phyloP scores from a whole-genome alignment of 805 yeast species.

The Candida michaelii region DNA sequence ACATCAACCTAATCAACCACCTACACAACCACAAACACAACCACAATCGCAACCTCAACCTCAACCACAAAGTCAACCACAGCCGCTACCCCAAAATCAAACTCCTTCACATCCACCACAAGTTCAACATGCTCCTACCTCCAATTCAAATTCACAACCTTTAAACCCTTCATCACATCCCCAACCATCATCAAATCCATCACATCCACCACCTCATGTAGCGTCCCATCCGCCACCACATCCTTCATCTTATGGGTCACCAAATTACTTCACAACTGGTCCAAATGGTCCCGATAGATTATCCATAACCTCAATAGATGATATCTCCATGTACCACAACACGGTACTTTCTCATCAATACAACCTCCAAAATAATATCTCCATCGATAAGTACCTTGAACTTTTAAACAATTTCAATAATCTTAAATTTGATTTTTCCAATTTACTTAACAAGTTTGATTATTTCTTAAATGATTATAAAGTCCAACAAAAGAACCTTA shows the following conservation, averaged over 20 bases:
- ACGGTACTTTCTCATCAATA: constrained; percentile 5
- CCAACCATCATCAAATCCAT: neutral
- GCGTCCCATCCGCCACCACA: constrained; percentile 3
- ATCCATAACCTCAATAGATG: constrained; percentile 3
- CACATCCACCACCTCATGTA: constrained; percentile 8
- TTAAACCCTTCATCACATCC: constrained; percentile 18
- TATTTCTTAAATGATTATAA: constrained; percentile 16
- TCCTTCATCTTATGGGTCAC: neutral
- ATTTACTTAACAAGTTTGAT: constrained; percentile 16
- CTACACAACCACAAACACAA: constrained; percentile 5
- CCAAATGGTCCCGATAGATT: constrained; percentile 4
- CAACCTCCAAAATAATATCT: constrained; percentile 8
- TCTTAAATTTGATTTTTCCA: constrained; percentile 15
- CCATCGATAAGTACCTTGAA: constrained; percentile 17
- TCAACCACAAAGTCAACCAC: constrained; percentile 5
- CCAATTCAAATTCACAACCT: constrained; percentile 10
- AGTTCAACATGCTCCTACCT: neutral
- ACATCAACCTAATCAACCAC: constrained; percentile 20
- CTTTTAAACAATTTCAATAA: constrained; percentile 16
- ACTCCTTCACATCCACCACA: neutral
- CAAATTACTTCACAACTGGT: constrained; percentile 2
- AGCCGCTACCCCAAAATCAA: neutral
- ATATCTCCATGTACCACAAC: constrained; percentile 7
- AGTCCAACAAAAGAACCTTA: constrained; percentile 16
- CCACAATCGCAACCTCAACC: neutral